Percentiles rank a stretch among this genome's conserved stretches.
Evolutionary conservation across 345 rosid genomes (phyloP).

Genomic region (Populus davidiana): DNA sequence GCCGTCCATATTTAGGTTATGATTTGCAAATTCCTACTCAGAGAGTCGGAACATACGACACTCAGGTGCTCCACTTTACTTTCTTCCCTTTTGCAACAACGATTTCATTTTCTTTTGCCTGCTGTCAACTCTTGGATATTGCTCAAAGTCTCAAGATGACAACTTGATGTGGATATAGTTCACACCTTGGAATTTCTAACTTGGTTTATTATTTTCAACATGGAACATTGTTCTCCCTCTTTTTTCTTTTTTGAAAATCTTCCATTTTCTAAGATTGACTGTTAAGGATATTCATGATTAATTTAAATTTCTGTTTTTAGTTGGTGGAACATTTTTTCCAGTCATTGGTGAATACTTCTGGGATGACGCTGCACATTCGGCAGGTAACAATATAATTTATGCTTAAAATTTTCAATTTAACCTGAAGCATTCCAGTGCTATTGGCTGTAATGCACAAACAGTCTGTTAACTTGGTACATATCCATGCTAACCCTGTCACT

Average conservation of each 20-base stretch:
- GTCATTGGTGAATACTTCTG: constrained; percentile 86
- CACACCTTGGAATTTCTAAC: background rate
- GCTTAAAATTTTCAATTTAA: constrained; percentile 5
- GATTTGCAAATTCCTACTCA: constrained; percentile 73
- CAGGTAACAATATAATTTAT: constrained; percentile 45
- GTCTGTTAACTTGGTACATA: background rate
- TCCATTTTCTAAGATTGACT: constrained; percentile 1
- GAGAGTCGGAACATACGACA: constrained; percentile 84
- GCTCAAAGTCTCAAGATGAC: background rate
- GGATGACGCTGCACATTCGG: constrained; percentile 93
- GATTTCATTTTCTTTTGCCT: background rate
- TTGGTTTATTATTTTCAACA: background rate
- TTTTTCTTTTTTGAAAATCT: background rate
- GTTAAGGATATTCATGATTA: background rate
- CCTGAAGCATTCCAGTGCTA: background rate
- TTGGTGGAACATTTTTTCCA: constrained; percentile 94
- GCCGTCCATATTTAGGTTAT: constrained; percentile 71
- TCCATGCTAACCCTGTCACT: background rate
- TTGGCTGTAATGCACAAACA: background rate
- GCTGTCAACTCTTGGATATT: background rate
- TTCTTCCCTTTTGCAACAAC: background rate
- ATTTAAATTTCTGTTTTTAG: constrained; percentile 37
- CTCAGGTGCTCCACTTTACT: constrained; percentile 52
- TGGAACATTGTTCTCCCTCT: background rate
- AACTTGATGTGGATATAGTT: background rate